phyloP scores from a whole-genome alignment of 306 rosid genomes.

The Cucumis melo region DNA sequence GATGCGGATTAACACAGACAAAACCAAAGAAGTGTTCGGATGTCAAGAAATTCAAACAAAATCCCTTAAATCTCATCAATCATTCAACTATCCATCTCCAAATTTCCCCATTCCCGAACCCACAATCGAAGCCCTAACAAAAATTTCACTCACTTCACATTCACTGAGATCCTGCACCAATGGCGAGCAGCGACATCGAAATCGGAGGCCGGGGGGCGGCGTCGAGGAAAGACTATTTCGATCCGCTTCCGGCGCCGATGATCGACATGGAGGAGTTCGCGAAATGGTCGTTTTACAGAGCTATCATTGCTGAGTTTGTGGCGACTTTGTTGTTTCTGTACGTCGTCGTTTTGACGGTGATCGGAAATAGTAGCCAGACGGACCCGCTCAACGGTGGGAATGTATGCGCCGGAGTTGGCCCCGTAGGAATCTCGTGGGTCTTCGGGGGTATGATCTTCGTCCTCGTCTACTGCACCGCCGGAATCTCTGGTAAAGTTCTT shows the following conservation, averaged over 20 bases:
- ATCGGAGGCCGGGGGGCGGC: not conserved
- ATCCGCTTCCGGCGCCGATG: not conserved
- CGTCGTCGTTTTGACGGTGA: not conserved
- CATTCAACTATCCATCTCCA: not conserved
- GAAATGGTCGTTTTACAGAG: slow-evolving; percentile 7
- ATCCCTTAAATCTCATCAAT: not conserved
- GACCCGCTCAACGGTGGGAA: slow-evolving; percentile 3
- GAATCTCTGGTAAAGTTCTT: slow-evolving; percentile 21
- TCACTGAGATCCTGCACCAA: not conserved
- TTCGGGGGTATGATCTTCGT: slow-evolving; percentile 37
- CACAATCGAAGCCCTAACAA: not conserved
- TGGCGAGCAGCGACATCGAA: not conserved
- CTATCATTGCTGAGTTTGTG: not conserved
- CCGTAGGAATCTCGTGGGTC: slow-evolving; percentile 28
- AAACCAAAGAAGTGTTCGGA: not conserved
- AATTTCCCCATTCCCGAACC: not conserved
- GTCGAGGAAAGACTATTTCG: not conserved
- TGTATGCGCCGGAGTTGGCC: slow-evolving; percentile 22
- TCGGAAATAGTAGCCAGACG: not conserved
- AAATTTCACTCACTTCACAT: not conserved
- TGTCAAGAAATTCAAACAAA: not conserved
- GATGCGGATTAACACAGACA: not conserved
- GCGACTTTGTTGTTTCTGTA: not conserved
- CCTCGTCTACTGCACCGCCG: slow-evolving; percentile 34
- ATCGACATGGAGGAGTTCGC: not conserved